Base-by-base conservation (phyloP, 2,329 filamentous ascomycete genomes). In the Penicillium sp. region DNA sequence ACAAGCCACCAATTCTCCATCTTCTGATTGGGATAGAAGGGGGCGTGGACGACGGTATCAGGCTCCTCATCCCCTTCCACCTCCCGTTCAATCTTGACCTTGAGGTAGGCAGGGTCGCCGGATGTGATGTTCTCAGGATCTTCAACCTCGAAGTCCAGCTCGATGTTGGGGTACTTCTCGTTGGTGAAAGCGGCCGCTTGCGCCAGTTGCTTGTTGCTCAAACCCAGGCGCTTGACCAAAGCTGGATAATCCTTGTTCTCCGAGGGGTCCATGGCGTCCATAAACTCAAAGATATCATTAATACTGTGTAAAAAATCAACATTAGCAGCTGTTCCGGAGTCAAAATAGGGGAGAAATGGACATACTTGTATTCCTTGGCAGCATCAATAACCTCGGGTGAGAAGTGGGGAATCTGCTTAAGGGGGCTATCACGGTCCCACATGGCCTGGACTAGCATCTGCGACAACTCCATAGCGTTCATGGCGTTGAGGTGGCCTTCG, bases 1-100 rank as follows among this genome's bases (percentile, higher is more conserved):
- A 99, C 90, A 53, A 99, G 79, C 94, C 94, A 99, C 92, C 92
- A 99, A 71, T 94, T 96, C 81, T 99, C 94, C 79, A 90, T 88
- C 82, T 99, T 99, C 74, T 89, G 88, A 48, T 75, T 81, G 1
- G 94, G 92, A 72, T 94, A 99, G 81, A 97, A 99, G 0, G 94
- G 94, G 49, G 93, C 92, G 71, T 97, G 92, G 2, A 97, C 95
- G 1, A 87, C 88, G 2, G 88, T 84, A 71, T 97, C 91, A 15
- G 89, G 83, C 61, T 90, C 87, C 51, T 89, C 85, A 37, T 86
- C 84, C 11, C 86, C 84, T n/a, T 86, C 84, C 5, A 93, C 78
- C 67, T 96, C 92, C 29, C 94, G 89, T 65, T 90, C 86, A 59
- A 99, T 88, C 69, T 87, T 88, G 65, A 99, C 85, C 68, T 87